Conservation (phyloP, 139 green algal species). For the Picochlorum sp. region DNA sequence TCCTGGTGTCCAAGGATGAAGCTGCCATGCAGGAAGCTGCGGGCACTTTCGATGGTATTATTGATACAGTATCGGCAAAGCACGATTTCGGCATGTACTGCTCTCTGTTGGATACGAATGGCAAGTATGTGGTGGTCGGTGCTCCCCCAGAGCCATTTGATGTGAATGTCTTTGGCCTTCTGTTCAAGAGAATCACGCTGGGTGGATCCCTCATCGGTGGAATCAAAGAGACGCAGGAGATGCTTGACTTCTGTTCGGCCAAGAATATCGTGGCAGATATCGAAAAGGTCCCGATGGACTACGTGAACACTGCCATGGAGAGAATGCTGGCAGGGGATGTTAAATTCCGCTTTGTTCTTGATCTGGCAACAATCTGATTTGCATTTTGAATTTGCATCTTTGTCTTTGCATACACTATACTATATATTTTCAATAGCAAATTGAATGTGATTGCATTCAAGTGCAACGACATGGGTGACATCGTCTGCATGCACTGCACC, state of each 20-base stretch:
- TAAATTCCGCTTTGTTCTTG: conserved; percentile 57
- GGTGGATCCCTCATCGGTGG: conserved; percentile 50
- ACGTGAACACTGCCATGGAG: conserved; percentile 59
- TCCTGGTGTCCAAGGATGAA: conserved; percentile 49
- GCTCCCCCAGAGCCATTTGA: conserved; percentile 27
- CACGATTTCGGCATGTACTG: conserved; percentile 51
- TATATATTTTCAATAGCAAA: neutral
- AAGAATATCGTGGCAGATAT: conserved; percentile 47
- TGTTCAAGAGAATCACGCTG: conserved; percentile 25
- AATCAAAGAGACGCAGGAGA: conserved; percentile 71
- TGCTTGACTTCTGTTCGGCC: conserved; percentile 66
- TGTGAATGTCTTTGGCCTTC: conserved; percentile 5
- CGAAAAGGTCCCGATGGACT: conserved; percentile 22
- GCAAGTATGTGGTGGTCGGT: conserved; percentile 44
- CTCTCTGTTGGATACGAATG: conserved; percentile 22
- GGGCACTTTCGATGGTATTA: conserved; percentile 65
- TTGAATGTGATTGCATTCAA: neutral
- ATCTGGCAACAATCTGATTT: conserved; percentile 28
- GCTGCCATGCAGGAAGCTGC: conserved; percentile 42
- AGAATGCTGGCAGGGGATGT: conserved; percentile 53
- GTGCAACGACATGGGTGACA: neutral
- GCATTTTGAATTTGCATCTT: too few relatives aligned
- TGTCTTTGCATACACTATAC: too few relatives aligned
- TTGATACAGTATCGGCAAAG: conserved; percentile 69
- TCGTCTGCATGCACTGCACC: neutral